Conservation (phyloP, 108 stramenopile species). For the Nitzschia sp. region DNA sequence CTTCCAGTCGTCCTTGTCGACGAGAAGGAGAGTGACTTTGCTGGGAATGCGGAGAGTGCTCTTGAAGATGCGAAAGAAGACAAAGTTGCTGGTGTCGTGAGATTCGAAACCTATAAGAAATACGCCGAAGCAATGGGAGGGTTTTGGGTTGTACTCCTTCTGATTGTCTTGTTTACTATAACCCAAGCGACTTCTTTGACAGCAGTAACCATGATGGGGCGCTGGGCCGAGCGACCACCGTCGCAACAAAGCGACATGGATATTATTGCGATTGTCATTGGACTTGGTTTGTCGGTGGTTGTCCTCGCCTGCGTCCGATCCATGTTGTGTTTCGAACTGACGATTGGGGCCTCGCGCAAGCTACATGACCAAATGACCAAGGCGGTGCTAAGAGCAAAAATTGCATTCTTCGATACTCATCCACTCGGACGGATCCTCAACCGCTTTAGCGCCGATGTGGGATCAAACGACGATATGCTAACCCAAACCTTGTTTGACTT, state of each 20-base stretch:
- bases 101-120: conserved; percentile 59
- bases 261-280: conserved; percentile 49
- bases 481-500: conserved; percentile 64
- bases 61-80: conserved; percentile 22
- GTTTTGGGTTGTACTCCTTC: conserved; percentile 36
- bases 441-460: conserved; percentile 72
- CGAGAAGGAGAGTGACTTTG: background rate
- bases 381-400: conserved; percentile 71
- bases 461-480: conserved; percentile 73
- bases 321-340: conserved; percentile 45
- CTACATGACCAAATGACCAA: conserved; percentile 79
- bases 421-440: conserved; percentile 86
- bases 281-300: conserved; percentile 42
- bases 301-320: conserved; percentile 47
- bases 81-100: conserved; percentile 70
- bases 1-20: conserved; percentile 20
- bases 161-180: conserved; percentile 52
- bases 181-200: conserved; percentile 58
- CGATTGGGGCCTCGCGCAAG: conserved; percentile 56
- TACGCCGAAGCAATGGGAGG: conserved; percentile 75
- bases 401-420: conserved; percentile 86
- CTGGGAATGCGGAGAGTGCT: background rate
- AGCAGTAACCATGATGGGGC: conserved; percentile 52
- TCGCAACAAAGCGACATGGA: conserved; percentile 38
- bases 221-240: conserved; percentile 54